phyloP scores from a whole-genome alignment of 1,284 basidiomycete species.

The Porogramme epimiltina region DNA sequence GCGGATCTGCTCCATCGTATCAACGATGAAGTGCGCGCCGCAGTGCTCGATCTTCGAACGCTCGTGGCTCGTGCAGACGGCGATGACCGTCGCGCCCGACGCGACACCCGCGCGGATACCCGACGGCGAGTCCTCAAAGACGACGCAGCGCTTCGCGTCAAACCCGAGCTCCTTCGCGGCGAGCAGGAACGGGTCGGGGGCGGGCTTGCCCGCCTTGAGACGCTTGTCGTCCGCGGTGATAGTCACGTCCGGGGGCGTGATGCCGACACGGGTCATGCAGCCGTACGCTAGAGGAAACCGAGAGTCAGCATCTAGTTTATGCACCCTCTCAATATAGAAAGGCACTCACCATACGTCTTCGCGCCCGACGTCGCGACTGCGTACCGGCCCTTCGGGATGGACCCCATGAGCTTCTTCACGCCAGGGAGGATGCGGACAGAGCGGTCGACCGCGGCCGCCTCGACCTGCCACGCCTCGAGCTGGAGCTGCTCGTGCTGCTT shows the following conservation, averaged over 20 bases:
- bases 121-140: constrained; percentile 77
- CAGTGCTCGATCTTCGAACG: constrained; percentile 56
- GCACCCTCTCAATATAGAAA: constrained; percentile 2
- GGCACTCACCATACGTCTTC: constrained; percentile 62
- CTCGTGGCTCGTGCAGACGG: constrained; percentile 71
- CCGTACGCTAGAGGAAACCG: constrained; percentile 50
- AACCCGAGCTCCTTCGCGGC: constrained; percentile 74
- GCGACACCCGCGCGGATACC: constrained; percentile 76
- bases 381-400: constrained; percentile 67
- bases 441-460: constrained; percentile 65
- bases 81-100: constrained; percentile 73
- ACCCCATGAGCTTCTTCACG: constrained; percentile 67
- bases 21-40: constrained; percentile 68
- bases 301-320: constrained; percentile 6
- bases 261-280: constrained; percentile 73
- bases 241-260: constrained; percentile 70
- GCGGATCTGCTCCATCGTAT: constrained; percentile 56
- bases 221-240: constrained; percentile 81
- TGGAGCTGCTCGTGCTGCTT: constrained; percentile 39
- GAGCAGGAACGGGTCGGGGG: constrained; percentile 75
- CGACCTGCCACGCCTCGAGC: constrained; percentile 56
- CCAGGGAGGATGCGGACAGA: constrained; percentile 76
- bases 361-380: constrained; percentile 80
- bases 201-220: constrained; percentile 66
- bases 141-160: constrained; percentile 57